Base-by-base conservation (phyloP, 306 rosid species). In the Castanea mollissima region DNA sequence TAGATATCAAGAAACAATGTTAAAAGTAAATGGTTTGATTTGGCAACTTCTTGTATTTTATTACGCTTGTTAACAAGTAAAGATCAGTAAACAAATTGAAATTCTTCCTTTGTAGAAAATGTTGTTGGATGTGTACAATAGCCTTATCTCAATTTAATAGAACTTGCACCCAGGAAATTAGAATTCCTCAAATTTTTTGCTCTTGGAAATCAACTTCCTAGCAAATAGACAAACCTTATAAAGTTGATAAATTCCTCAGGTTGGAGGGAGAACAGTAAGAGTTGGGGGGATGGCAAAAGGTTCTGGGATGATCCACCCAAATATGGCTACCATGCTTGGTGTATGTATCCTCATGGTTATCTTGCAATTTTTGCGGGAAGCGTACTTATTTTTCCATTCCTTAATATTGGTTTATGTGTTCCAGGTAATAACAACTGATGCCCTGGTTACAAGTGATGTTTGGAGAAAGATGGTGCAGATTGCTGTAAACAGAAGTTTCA, bases 251-350 rank as follows among this genome's bases (percentile, higher is more conserved):
- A 77, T 82, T 83, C 72, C 67, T 67, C 84, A 95, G 99, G 86
- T 93, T 86, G 97, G 96, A 76, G 89, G 88, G 54, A 83, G 86
- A 63, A 90, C 77, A 72, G 81, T 94, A 69, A 88, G 90, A 81
- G 67, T 95, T 74, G 99, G 98, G 77, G 99, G 99, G 73, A 95
- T 95, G 97, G 94, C 99, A 54, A 93, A 95, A 83, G 99, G 99
- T 78, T 95, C 98, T 25, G 99, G 99, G 78, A 95, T 95, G 99
- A 95, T 95, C 86, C 99, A 95, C 82, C 99, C 98, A 79, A 91
- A 93, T 84, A 95, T 95, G 99, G 99, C 98, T 83, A 92, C 98
- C 82, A 74, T 95, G 98, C 97, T 95, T 35, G 99, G 98, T 73
- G 99, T 92, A 89, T 65, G 92, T 78, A 79, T 84, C 80, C 67